A percentile compares a stretch with the other conserved stretches of the same genome.
These are phyloP conservation scores for Centella asiatica DNA, from an alignment of 129 eudicot genomes.

Conservation along the genomic window DNA sequence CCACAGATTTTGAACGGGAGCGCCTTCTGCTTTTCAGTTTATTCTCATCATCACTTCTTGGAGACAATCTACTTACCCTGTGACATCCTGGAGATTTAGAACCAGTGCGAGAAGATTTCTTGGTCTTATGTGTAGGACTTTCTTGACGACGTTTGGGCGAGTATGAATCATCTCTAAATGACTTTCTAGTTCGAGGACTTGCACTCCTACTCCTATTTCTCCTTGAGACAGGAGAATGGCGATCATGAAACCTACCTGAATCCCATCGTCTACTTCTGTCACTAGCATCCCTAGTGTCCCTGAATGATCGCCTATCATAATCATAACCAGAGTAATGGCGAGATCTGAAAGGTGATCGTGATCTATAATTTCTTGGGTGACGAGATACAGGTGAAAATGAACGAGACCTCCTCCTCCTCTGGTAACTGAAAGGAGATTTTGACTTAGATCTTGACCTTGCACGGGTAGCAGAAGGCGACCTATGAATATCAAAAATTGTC, in stretches of 20 bases:
- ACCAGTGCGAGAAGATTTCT: slow-evolving; percentile 36
- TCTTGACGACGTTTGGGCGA: slow-evolving; percentile 67
- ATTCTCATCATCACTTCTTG: slow-evolving; percentile 46
- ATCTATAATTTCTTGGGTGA: slow-evolving; percentile 55
- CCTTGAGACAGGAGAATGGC: slow-evolving; percentile 43
- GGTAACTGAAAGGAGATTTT: slow-evolving; percentile 50
- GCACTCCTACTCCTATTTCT: slow-evolving; percentile 80
- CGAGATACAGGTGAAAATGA: slow-evolving; percentile 72
- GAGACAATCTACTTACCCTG: slow-evolving; percentile 46
- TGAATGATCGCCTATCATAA: slow-evolving; percentile 49
- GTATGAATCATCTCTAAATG: slow-evolving; percentile 44
- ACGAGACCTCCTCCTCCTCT: slow-evolving; percentile 62
- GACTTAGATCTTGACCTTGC: slow-evolving; percentile 73
- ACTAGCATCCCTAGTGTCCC: slow-evolving; percentile 54
- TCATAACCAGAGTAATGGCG: slow-evolving; percentile 72
- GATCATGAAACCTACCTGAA: slow-evolving; percentile 40
- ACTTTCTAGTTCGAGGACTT: slow-evolving; percentile 62
- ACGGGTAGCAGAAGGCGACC: slow-evolving; percentile 63
- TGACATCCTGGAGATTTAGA: slow-evolving; percentile 68
- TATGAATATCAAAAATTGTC: slow-evolving; percentile 21
- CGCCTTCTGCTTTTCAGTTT: slow-evolving; percentile 50
- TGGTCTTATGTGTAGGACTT: slow-evolving; percentile 48
- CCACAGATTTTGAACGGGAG: slow-evolving; percentile 70
- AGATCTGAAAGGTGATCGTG: slow-evolving; percentile 75
- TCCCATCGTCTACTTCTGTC: slow-evolving; percentile 66